These are phyloP conservation scores for Xylaria sp. DNA, from an alignment of 2,329 filamentous ascomycete species.

Conservation along the genomic window DNA sequence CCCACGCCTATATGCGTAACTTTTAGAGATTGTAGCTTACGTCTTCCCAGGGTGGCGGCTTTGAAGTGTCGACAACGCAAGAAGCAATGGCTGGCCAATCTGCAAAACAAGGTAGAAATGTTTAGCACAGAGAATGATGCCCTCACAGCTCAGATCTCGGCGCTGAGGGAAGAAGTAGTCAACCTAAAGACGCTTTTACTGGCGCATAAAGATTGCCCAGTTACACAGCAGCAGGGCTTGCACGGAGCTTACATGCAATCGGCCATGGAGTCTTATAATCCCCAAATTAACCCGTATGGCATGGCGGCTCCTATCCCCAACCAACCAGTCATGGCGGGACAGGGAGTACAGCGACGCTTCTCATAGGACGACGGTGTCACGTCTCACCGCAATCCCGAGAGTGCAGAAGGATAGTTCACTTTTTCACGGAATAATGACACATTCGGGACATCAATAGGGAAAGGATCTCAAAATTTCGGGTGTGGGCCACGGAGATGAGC, in stretches of 20 bases:
- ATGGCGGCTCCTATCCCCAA: slow-evolving; percentile 64
- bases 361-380: slow-evolving; percentile 56
- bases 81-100: slow-evolving; percentile 97
- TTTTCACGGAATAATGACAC: slow-evolving; percentile 5
- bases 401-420: slow-evolving; percentile 15
- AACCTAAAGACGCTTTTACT: slow-evolving; percentile 92
- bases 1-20: not conserved
- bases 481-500: slow-evolving; percentile 4
- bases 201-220: slow-evolving; percentile 95
- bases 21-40: not conserved
- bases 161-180: slow-evolving; percentile 90
- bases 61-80: slow-evolving; percentile 97
- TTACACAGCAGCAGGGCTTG: slow-evolving; percentile 86
- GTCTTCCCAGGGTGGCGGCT: slow-evolving; percentile 79
- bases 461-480: slow-evolving; percentile 26
- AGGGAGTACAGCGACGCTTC: slow-evolving; percentile 65
- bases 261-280: slow-evolving; percentile 63
- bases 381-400: slow-evolving; percentile 27
- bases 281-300: slow-evolving; percentile 68
- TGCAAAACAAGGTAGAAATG: slow-evolving; percentile 93
- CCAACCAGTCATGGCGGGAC: slow-evolving; percentile 66
- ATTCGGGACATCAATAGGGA: slow-evolving; percentile 8
- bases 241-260: slow-evolving; percentile 66
- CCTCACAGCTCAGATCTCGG: slow-evolving; percentile 82
- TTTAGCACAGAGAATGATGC: slow-evolving; percentile 93